Evolutionary conservation across 257 asterid genomes (phyloP).

Genomic region (Nicotiana attenuata): DNA sequence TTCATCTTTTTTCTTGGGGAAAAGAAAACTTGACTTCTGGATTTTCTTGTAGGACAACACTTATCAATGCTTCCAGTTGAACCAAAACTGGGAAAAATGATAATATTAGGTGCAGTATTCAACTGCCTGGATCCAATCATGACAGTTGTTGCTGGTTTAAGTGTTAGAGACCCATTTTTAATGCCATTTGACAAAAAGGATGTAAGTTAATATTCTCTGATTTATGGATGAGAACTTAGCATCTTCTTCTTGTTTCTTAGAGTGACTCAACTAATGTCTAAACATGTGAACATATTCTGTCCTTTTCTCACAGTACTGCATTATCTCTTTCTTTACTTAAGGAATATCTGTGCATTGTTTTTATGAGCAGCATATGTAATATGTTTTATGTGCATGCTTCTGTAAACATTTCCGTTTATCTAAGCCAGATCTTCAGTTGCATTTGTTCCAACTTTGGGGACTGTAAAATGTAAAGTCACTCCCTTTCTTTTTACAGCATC

Average conservation of each 20-base stretch:
- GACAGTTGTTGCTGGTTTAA: constrained; percentile 90
- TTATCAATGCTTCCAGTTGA: constrained; percentile 93
- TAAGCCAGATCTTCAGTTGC: not conserved
- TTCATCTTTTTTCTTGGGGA: constrained; percentile 9
- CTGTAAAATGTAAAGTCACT: not conserved
- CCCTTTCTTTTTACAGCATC: not conserved
- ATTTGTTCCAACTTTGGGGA: constrained; percentile 1
- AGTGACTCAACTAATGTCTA: not conserved
- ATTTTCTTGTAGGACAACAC: constrained; percentile 55
- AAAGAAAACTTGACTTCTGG: constrained; percentile 2
- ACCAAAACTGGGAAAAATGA: constrained; percentile 97
- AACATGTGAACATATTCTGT: not conserved
- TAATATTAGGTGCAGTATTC: constrained; percentile 65
- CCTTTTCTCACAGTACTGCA: not conserved
- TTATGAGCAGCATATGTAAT: not conserved
- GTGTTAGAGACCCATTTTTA: constrained; percentile 87
- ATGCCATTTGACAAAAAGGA: constrained; percentile 94
- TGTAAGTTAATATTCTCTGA: constrained; percentile 43
- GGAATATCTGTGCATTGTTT: not conserved
- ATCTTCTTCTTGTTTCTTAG: constrained; percentile 3
- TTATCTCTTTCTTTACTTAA: not conserved
- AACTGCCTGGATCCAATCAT: constrained; percentile 79
- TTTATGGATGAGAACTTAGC: constrained; percentile 6
- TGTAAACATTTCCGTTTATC: not conserved
- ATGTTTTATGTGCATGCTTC: not conserved